Evolutionary conservation across 768 basidiomycete species (phyloP).

Genomic region (Pleurotus cornucopiae): DNA sequence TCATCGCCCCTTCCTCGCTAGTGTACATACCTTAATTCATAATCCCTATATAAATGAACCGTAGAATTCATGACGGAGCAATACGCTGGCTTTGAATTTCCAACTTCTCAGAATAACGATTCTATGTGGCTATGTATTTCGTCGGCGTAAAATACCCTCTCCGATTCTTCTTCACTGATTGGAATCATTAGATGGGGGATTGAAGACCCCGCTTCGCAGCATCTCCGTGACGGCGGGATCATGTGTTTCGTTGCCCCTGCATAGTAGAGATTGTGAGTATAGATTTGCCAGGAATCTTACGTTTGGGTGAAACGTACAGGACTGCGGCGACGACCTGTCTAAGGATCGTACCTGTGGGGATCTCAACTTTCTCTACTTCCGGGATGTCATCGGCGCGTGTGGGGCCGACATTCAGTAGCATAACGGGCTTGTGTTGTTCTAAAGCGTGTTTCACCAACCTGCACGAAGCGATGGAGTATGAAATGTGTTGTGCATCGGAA

Average conservation of each 20-base stretch:
- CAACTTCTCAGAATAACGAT: too few relatives aligned
- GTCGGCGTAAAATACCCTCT: too few relatives aligned
- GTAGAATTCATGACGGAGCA: too few relatives aligned
- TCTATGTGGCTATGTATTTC: too few relatives aligned
- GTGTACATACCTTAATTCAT: too few relatives aligned
- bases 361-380: conserved; percentile 77
- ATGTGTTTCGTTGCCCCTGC: conserved; percentile 41
- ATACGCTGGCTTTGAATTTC: too few relatives aligned
- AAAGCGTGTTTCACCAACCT: conserved; percentile 77
- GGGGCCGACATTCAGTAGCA: conserved; percentile 85
- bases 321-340: conserved; percentile 55
- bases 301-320: conserved; percentile 42
- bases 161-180: too few relatives aligned
- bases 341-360: conserved; percentile 70
- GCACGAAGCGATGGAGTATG: conserved; percentile 19
- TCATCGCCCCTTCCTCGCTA: too few relatives aligned
- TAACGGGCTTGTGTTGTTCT: conserved; percentile 68
- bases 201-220: conserved; percentile 55
- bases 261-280: conserved; percentile 7
- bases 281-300: conserved; percentile 1
- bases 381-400: conserved; percentile 73
- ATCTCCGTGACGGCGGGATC: conserved; percentile 48
- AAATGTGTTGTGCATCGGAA: neutral
- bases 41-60: too few relatives aligned
- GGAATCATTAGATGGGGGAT: conserved; percentile 38